Conservation (phyloP, 257 asterid genomes). For the Solanum lignicaule region DNA sequence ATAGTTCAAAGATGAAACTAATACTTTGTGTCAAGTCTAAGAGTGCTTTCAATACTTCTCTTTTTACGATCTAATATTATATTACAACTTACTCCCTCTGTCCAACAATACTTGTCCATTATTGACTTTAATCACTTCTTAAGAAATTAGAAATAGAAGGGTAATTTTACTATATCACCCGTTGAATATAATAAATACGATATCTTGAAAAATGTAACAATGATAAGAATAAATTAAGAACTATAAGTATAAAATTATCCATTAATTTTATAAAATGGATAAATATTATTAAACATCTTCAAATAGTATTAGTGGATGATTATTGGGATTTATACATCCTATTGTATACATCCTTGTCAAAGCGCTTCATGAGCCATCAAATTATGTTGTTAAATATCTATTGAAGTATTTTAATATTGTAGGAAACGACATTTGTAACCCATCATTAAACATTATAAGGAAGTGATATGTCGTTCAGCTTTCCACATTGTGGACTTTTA, state of each 20-base stretch:
- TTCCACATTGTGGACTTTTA: not conserved
- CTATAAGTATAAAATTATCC: not conserved
- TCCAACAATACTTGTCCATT: not conserved
- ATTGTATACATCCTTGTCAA: not conserved
- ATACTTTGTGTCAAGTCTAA: not conserved
- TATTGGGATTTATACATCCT: not conserved
- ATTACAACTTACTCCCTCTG: not conserved
- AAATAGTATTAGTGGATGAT: not conserved
- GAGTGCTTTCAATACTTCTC: not conserved
- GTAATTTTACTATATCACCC: not conserved
- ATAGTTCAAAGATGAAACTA: not conserved
- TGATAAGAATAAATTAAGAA: too few species aligned
- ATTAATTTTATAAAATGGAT: too few species aligned
- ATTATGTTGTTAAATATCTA: not conserved
- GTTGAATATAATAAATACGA: too few species aligned
- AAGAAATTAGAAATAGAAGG: too few species aligned
- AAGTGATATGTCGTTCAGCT: not conserved
- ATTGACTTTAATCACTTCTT: not conserved
- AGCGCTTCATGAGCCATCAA: not conserved
- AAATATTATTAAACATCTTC: not conserved
- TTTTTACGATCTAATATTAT: not conserved
- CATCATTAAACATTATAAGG: not conserved
- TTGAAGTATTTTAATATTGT: not conserved
- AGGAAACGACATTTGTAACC: not conserved
- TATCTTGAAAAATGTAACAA: too few species aligned